Evolutionary conservation across 1,284 basidiomycete species (phyloP).

Genomic region (Malassezia sympodialis): DNA sequence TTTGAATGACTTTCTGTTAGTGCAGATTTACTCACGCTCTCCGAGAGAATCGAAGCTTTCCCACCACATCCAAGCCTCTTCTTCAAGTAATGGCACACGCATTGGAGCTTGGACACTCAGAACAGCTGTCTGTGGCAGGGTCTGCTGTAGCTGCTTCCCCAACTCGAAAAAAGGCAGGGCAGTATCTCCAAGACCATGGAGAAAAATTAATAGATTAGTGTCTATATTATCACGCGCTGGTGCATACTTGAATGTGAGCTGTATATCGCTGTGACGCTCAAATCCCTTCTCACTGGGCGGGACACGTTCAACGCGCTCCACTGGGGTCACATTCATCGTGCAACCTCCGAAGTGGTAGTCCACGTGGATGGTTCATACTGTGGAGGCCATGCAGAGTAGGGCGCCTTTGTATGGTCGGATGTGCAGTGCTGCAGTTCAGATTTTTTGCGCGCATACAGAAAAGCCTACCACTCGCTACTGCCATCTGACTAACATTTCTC

Average conservation of each 20-base stretch:
- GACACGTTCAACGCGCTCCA: not conserved
- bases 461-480: not conserved
- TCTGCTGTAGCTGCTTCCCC: constrained; percentile 58
- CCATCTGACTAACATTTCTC: not conserved
- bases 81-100: constrained; percentile 69
- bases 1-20: constrained; percentile 52
- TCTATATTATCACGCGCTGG: constrained; percentile 70
- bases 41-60: constrained; percentile 64
- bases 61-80: constrained; percentile 62
- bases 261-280: not conserved
- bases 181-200: constrained; percentile 81
- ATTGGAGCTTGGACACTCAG: constrained; percentile 69
- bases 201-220: constrained; percentile 70
- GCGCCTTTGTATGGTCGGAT: not conserved
- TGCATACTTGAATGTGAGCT: constrained; percentile 50
- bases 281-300: not conserved
- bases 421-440: not conserved
- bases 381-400: not conserved
- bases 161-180: constrained; percentile 65
- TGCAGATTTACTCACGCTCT: constrained; percentile 53
- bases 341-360: not conserved
- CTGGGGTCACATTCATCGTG: not conserved
- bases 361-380: not conserved
- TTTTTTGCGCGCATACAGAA: not conserved
- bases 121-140: constrained; percentile 71